These are phyloP conservation scores for Parathielavia appendiculata DNA, from an alignment of 495 filamentous ascomycete genomes.

Conservation along the genomic window DNA sequence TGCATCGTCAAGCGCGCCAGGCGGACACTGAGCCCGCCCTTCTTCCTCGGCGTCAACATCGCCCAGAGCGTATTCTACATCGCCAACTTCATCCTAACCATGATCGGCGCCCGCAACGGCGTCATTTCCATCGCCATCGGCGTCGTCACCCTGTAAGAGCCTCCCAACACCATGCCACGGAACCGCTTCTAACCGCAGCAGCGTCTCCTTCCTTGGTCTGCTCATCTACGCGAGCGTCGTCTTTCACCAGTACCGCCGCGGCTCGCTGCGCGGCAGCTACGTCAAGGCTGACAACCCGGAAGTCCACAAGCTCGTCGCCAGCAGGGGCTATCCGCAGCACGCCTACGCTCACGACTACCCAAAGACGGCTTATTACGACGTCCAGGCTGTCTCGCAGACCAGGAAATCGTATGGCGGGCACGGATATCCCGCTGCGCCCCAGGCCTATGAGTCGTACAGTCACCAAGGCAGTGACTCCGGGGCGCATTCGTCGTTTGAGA, in stretches of 20 bases:
- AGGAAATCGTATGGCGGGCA: neutral
- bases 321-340: constrained; percentile 13
- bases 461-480: neutral
- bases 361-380: constrained; percentile 12
- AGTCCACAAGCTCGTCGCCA: constrained; percentile 9
- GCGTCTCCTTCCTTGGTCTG: constrained; percentile 32
- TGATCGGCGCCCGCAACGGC: constrained; percentile 16
- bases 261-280: constrained; percentile 17
- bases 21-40: constrained; percentile 27
- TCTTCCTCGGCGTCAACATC: constrained; percentile 30
- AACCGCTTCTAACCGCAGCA: neutral
- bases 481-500: too few relatives aligned
- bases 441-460: neutral
- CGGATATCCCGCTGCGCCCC: neutral
- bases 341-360: constrained; percentile 10
- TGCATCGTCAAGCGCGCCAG: constrained; percentile 32
- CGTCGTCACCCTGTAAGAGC: constrained; percentile 23
- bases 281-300: constrained; percentile 12
- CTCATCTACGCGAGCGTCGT: constrained; percentile 30
- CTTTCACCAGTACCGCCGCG: constrained; percentile 28
- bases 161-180: neutral
- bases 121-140: constrained; percentile 7
- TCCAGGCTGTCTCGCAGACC: neutral
- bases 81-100: constrained; percentile 23
- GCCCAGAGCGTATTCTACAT: constrained; percentile 25